Conservation (phyloP, 1,284 basidiomycete genomes). For the Singerocomus rubriflavus region DNA sequence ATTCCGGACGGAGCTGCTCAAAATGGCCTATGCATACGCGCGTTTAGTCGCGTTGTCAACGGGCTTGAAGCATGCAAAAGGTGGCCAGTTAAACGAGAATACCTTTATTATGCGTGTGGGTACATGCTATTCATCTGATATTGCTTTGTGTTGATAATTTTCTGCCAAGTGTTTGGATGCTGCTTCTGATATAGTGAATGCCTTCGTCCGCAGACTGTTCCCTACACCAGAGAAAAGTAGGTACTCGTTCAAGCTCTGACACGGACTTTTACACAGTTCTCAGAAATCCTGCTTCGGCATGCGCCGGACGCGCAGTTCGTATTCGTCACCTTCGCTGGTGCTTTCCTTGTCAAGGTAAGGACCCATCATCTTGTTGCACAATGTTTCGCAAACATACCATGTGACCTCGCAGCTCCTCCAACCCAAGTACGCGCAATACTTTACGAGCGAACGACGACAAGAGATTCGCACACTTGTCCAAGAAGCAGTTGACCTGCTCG, state of each 20-base stretch:
- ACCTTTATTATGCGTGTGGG: slow-evolving; percentile 66
- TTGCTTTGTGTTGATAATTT: background rate
- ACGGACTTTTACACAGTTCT: slow-evolving; percentile 6
- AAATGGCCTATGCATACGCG: slow-evolving; percentile 64
- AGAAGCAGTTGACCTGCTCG: slow-evolving; percentile 61
- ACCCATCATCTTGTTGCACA: background rate
- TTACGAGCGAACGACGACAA: slow-evolving; percentile 53
- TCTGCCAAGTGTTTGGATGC: slow-evolving; percentile 22
- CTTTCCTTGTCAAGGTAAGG: slow-evolving; percentile 72
- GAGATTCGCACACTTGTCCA: slow-evolving; percentile 62
- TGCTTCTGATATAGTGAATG: slow-evolving; percentile 53
- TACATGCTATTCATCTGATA: slow-evolving; percentile 7
- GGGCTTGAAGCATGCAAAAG: slow-evolving; percentile 72
- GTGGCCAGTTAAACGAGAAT: slow-evolving; percentile 55
- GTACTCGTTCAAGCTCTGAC: slow-evolving; percentile 20
- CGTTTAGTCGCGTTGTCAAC: slow-evolving; percentile 68
- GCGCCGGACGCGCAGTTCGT: slow-evolving; percentile 82
- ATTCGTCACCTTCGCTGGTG: slow-evolving; percentile 80
- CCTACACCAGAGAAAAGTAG: slow-evolving; percentile 53
- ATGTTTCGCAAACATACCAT: background rate
- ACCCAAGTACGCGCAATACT: slow-evolving; percentile 62
- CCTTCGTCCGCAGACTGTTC: slow-evolving; percentile 57
- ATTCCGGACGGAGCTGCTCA: slow-evolving; percentile 64
- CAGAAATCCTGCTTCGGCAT: slow-evolving; percentile 63
- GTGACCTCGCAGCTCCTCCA: slow-evolving; percentile 55